Base-by-base conservation (phyloP, 306 rosid species). In the Rosa rugosa region DNA sequence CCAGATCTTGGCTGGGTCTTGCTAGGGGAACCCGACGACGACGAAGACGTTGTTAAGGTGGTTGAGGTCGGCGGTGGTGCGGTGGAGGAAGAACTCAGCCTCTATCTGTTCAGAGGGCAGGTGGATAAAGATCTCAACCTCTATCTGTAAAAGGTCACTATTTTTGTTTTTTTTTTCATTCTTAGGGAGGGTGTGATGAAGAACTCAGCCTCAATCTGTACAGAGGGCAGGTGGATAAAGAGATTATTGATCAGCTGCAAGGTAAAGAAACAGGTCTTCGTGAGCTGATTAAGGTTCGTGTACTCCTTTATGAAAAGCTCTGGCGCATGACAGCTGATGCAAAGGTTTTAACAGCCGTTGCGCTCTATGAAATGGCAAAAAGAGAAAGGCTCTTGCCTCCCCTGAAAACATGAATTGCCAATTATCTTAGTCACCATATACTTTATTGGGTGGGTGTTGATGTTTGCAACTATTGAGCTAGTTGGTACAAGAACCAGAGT, bases 111-210 rank as follows among this genome's bases (percentile, higher is more conserved):
- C n/a, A n/a, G n/a, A n/a, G n/a, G n/a, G n/a, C n/a, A n/a, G n/a
- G n/a, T n/a, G n/a, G n/a, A n/a, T n/a, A n/a, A n/a, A n/a, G n/a
- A n/a, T n/a, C n/a, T n/a, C n/a, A n/a, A n/a, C n/a, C n/a, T n/a
- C n/a, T n/a, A n/a, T n/a, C n/a, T n/a, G n/a, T n/a, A n/a, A n/a
- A n/a, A n/a, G n/a, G n/a, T n/a, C n/a, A n/a, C n/a, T n/a, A n/a
- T 13, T 17, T 22, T 27, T n/a, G n/a, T n/a, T n/a, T n/a, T n/a
- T n/a, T n/a, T n/a, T 75, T 44, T 5, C 50, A 6, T 77, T 71
- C 50, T 13, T 69, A 94, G 99, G 99, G 99, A 75, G 97, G 97
- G 75, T 94, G 97, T 34, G 97, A 92, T 13, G 99, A 94, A 85
- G 99, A 89, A 83, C 72, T 94, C 64, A 84, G 97, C 82, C 81